A percentile compares a stretch with the other conserved stretches of the same genome.
Evolutionary conservation across 441 rosid genomes (phyloP).

Genomic region (Syzygium malaccense): DNA sequence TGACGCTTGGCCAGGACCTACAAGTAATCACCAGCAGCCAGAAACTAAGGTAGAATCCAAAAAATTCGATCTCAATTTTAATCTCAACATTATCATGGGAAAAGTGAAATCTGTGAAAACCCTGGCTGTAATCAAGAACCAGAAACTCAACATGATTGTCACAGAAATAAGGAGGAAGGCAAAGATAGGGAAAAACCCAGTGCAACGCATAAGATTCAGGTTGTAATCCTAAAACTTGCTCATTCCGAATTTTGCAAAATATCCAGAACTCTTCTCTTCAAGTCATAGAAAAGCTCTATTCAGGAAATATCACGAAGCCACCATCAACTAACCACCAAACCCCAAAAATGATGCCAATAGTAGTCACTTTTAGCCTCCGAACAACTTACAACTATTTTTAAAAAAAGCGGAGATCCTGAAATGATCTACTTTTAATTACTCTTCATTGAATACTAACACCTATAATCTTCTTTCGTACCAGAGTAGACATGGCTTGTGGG

Average conservation of each 20-base stretch:
- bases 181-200: background rate
- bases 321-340: background rate
- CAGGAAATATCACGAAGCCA: background rate
- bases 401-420: background rate
- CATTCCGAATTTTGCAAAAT: background rate
- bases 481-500: background rate
- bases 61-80: background rate
- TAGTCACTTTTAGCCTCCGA: background rate
- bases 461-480: background rate
- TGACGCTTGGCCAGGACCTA: background rate
- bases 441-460: background rate
- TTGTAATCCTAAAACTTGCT: background rate
- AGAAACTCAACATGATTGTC: background rate
- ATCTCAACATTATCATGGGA: background rate
- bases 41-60: background rate
- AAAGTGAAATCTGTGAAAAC: background rate
- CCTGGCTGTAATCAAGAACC: background rate
- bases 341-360: background rate
- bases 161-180: background rate
- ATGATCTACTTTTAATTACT: background rate
- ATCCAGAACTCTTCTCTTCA: background rate
- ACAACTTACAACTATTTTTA: background rate
- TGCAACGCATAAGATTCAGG: background rate
- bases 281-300: background rate
- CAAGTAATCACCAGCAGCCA: background rate